Evolutionary conservation across 371 early-diverging fungal species (phyloP).

Genomic region (Mortierella sp.): DNA sequence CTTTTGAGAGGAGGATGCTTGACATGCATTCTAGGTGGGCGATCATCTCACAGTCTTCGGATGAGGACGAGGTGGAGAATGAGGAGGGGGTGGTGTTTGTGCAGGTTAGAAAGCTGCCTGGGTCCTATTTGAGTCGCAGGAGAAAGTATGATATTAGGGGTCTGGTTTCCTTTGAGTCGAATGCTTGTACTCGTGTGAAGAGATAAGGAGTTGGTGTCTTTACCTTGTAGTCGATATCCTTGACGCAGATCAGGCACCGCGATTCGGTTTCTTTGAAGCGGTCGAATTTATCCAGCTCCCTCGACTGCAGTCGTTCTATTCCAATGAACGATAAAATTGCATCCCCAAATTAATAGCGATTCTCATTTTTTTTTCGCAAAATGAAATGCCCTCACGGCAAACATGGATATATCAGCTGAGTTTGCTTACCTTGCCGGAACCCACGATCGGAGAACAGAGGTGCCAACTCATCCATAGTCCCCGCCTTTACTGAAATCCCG

Average conservation of each 20-base stretch:
- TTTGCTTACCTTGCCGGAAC: constrained; percentile 9
- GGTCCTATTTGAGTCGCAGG: too few species aligned
- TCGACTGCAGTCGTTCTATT: constrained; percentile 1
- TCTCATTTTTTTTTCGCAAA: not conserved
- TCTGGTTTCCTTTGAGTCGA: too few species aligned
- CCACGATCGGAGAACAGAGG: constrained; percentile 18
- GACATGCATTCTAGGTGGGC: constrained; percentile 50
- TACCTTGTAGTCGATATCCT: constrained; percentile 33
- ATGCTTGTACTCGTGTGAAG: too few species aligned
- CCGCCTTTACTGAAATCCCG: constrained; percentile 10
- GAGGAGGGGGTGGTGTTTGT: not conserved
- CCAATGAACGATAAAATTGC: not conserved
- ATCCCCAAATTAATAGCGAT: not conserved
- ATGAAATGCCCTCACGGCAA: not conserved
- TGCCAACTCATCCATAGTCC: constrained; percentile 19
- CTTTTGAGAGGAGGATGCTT: constrained; percentile 19
- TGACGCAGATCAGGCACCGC: constrained; percentile 28
- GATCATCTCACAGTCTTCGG: constrained; percentile 31
- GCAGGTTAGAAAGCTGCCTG: constrained; percentile 19
- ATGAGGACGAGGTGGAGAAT: too few species aligned
- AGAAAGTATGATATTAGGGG: too few species aligned
- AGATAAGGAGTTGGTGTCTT: not conserved
- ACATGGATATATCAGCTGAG: too few species aligned
- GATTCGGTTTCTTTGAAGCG: constrained; percentile 10
- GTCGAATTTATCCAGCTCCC: constrained; percentile 11